Evolutionary conservation across 2,329 filamentous ascomycete genomes (phyloP).

Genomic region (Fusarium sp.): DNA sequence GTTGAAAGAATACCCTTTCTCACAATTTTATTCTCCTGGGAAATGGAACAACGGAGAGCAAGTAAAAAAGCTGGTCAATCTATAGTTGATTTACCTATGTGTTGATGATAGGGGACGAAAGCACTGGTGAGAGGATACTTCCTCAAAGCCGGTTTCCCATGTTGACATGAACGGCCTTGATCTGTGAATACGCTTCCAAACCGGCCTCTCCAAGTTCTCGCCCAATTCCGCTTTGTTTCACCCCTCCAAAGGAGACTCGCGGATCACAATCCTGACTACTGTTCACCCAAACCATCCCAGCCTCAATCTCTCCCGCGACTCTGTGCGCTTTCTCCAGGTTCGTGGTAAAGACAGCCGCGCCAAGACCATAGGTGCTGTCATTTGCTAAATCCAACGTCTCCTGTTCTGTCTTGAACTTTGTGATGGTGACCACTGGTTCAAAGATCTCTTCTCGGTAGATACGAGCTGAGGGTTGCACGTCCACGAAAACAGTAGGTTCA

Average conservation of each 20-base stretch:
- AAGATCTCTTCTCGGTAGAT: conserved; percentile 10
- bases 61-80: too few species aligned
- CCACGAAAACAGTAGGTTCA: not conserved
- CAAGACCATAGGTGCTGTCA: not conserved
- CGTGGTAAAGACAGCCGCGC: not conserved
- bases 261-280: conserved; percentile 8
- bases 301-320: not conserved
- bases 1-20: too few species aligned
- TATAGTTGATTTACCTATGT: too few species aligned
- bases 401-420: not conserved
- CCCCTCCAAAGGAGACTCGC: conserved; percentile 1
- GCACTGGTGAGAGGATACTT: too few species aligned
- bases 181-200: not conserved
- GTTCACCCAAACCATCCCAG: conserved; percentile 5
- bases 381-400: conserved; percentile 3
- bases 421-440: not conserved
- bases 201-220: conserved; percentile 1
- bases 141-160: not conserved
- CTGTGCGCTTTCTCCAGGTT: not conserved
- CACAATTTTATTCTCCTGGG: too few species aligned
- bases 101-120: too few species aligned
- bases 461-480: too few species aligned
- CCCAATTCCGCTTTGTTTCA: conserved; percentile 8
- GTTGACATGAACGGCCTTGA: conserved; percentile 3
- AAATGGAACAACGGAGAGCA: too few species aligned